Conservation (phyloP, 768 basidiomycete genomes). For the Mycena pura region DNA sequence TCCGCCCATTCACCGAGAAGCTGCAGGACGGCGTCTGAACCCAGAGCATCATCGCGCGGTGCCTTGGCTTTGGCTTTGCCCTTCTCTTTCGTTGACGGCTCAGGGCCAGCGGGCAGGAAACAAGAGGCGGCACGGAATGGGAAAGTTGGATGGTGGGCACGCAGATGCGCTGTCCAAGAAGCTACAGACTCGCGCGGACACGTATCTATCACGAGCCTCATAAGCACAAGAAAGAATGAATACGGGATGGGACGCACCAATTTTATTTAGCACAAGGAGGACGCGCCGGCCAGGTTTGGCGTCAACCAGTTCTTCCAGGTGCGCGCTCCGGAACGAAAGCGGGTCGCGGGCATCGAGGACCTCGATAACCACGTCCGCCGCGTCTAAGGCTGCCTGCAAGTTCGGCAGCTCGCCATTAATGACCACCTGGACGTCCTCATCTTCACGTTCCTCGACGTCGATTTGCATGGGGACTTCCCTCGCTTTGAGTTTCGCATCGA, state of each 20-base stretch:
- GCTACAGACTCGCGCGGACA: slow-evolving; percentile 79
- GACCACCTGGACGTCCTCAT: slow-evolving; percentile 65
- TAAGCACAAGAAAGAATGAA: not conserved
- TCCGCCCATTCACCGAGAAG: slow-evolving; percentile 55
- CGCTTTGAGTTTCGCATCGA: slow-evolving; percentile 42
- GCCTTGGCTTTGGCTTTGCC: slow-evolving; percentile 54
- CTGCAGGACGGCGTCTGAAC: slow-evolving; percentile 57
- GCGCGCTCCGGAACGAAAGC: slow-evolving; percentile 66
- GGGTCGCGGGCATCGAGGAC: slow-evolving; percentile 90
- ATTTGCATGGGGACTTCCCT: slow-evolving; percentile 36
- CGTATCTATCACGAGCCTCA: slow-evolving; percentile 56
- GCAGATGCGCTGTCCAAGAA: slow-evolving; percentile 71
- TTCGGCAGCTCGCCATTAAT: slow-evolving; percentile 69
- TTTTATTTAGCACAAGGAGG: slow-evolving; percentile 84
- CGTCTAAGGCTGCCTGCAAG: slow-evolving; percentile 71
- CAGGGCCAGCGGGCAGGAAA: slow-evolving; percentile 56
- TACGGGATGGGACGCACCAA: slow-evolving; percentile 59
- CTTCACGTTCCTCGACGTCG: slow-evolving; percentile 46
- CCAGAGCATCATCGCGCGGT: slow-evolving; percentile 63
- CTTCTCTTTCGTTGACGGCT: slow-evolving; percentile 39
- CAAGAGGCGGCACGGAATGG: slow-evolving; percentile 77
- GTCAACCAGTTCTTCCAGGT: slow-evolving; percentile 62
- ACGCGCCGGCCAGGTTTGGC: slow-evolving; percentile 53
- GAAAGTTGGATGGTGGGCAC: slow-evolving; percentile 65
- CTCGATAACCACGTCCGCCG: slow-evolving; percentile 80